Evolutionary conservation across 495 filamentous ascomycete species (phyloP).

Genomic region (Penicillium flavigenum): DNA sequence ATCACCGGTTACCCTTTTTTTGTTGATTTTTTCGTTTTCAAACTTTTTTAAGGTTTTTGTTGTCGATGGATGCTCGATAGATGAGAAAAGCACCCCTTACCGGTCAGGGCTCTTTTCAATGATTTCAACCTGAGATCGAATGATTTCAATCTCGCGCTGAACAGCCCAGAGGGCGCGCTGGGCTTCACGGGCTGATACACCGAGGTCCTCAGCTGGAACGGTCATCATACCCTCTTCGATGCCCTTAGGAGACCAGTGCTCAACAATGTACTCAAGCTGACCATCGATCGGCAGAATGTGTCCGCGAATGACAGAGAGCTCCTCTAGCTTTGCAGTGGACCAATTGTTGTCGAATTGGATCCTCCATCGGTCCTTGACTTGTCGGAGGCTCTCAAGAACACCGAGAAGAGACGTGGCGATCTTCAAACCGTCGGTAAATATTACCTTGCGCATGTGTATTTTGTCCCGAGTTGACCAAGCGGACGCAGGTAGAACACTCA

Average conservation of each 20-base stretch:
- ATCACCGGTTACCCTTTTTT: background rate
- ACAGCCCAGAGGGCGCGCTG: conserved; percentile 5
- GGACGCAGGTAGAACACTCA: background rate
- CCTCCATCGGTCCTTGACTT: conserved; percentile 6
- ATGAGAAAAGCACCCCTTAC: background rate
- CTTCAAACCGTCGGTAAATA: conserved; percentile 11
- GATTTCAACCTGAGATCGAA: background rate
- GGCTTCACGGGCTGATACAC: conserved; percentile 10
- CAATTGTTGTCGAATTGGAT: background rate
- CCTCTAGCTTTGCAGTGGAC: conserved; percentile 13
- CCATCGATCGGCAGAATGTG: conserved; percentile 5
- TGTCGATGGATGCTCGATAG: background rate
- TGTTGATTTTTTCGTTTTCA: background rate
- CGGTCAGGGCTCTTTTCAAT: background rate
- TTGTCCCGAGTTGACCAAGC: conserved; percentile 1
- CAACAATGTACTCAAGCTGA: background rate
- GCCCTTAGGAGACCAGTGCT: conserved; percentile 14
- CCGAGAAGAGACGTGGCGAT: background rate
- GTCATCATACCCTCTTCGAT: conserved; percentile 2
- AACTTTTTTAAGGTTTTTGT: background rate
- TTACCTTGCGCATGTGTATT: conserved; percentile 13
- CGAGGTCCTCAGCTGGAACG: background rate
- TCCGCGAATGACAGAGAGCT: conserved; percentile 13
- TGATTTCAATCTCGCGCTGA: conserved; percentile 11
- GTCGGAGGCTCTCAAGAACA: background rate